Base-by-base conservation (phyloP, 139 green algal species). In the Tetraselmis striata region DNA sequence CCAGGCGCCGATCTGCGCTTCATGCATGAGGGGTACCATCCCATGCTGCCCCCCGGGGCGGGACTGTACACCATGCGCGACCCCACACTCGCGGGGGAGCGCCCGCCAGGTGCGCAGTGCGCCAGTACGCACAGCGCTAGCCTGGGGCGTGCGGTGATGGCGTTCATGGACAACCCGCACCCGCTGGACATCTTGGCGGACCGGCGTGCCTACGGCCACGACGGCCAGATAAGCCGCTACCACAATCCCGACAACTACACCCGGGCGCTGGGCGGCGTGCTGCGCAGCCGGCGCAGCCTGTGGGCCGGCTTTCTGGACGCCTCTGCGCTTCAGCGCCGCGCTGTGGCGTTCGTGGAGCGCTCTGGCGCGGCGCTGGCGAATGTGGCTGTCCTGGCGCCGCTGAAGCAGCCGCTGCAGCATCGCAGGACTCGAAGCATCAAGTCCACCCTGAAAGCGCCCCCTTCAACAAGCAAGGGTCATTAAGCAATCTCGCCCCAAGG, bases 221-320 rank as follows among this genome's bases (percentile, higher is more conserved):
- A 82, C 0, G 97, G 97, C 25, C 86, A 83, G 80, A 98, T 99
- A 83, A 94, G 87, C 1, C 89, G 97, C 28, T 97, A 97, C 88
- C 97, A 99, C 89, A 97, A 99, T 84, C 97, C 97, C 0, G 92
- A 97, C 79, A 92, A 98, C 90, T 99, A 99, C 89, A 95, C 89
- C 0, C 81, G 82, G 29, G 92, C 89, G 18, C 74, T 93, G 26
- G 86, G 90, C 1, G 84, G 77, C 1, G 87, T 86, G 59, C 82
- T 91, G 83, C 31, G 25, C 24, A 77, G 26, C 29, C 77, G 76
- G 31, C 23, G 77, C 26, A 27, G 81, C 30, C n/a, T 23, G 28
- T 59, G 30, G 78, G 22, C 11, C 27, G 27, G 27, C 45, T 67
- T 18, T 67, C 18, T 18, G 5, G 45, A 67, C 45, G 45, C 45